Base-by-base conservation (phyloP, 495 filamentous ascomycete genomes). In the Terfezia claveryi region DNA sequence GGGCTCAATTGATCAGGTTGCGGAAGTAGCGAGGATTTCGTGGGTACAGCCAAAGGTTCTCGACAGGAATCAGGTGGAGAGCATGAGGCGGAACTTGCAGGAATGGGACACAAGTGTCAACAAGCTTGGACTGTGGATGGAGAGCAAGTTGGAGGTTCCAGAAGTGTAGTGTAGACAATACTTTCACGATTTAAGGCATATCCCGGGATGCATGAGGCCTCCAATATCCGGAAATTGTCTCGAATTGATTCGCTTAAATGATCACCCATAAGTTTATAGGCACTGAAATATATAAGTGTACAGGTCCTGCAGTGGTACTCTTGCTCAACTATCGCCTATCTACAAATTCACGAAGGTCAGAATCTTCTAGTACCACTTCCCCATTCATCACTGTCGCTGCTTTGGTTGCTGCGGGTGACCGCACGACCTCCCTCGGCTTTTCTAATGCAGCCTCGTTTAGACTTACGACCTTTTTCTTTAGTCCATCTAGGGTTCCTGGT, bases 41-140 rank as follows among this genome's bases (percentile, higher is more conserved):
- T 99, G 91, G 91, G 91, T 99, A 44, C 91, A 99, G 74, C 92
- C 91, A 11, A 95, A 95, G 74, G 85, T 94, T 51, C 68, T 98
- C 61, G 91, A 96, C 70, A 85, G 87, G 78, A 80, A 77, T 66
- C 92, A 96, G 75, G 92, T 99, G 61, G 87, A 87, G 64, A 86
- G 80, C 59, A 96, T 99, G 91, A 79, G 84, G 61, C 73, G 75
- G 62, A 70, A 88, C 54, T 69, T 99, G 65, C 78, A 81, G 68
- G 87, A 96, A 57, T 99, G 91, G 91, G 87, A 93, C 71, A 78
- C 78, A 20, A 93, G 86, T 64, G 92, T 98, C 53, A 92, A 95
- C 65, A 80, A 86, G 69, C 72, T 95, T 53, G 88, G 41, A 14
- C 41, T 46, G 4, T 46, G 41, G 41, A 46, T 46, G 41, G 41